Percentiles rank a stretch among this genome's conserved stretches.
Conservation (phyloP, 805 yeast species). For the Candida ortonii region DNA sequence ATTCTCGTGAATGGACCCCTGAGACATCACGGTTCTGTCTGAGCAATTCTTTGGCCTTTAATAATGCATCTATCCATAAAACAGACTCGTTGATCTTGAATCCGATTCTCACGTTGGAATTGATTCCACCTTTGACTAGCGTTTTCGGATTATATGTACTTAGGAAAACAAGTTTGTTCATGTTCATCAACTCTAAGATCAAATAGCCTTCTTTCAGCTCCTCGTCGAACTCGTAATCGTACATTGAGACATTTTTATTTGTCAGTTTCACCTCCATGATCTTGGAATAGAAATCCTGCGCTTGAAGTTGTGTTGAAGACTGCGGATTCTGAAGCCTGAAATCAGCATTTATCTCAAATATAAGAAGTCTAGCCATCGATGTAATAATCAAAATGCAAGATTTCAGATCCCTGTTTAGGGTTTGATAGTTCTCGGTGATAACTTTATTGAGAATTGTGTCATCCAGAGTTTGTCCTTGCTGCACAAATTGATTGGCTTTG, state of each 20-base stretch:
- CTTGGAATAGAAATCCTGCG: constrained; percentile 37
- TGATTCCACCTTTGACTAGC: constrained; percentile 32
- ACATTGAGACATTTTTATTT: constrained; percentile 63
- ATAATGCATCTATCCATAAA: constrained; percentile 69
- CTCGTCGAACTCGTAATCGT: constrained; percentile 75
- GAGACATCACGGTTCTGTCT: constrained; percentile 27
- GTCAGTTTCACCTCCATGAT: constrained; percentile 42
- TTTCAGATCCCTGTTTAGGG: constrained; percentile 30
- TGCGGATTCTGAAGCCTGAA: constrained; percentile 32
- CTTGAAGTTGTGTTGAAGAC: constrained; percentile 37
- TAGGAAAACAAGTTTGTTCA: constrained; percentile 57
- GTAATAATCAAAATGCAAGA: constrained; percentile 36
- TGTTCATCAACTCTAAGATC: constrained; percentile 57
- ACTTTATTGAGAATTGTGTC: constrained; percentile 31
- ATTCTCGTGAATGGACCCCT: constrained; percentile 1
- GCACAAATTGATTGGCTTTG: constrained; percentile 28
- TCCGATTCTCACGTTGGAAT: constrained; percentile 32
- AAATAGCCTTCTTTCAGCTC: constrained; percentile 55
- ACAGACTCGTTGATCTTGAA: constrained; percentile 46
- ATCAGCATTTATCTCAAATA: constrained; percentile 33
- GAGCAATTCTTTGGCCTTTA: constrained; percentile 60
- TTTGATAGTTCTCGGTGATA: constrained; percentile 30
- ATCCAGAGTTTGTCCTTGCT: constrained; percentile 30
- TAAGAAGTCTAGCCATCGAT: constrained; percentile 33
- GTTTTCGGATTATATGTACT: constrained; percentile 39